Base-by-base conservation (phyloP, 495 filamentous ascomycete species). In the Penicillium alfredii region DNA sequence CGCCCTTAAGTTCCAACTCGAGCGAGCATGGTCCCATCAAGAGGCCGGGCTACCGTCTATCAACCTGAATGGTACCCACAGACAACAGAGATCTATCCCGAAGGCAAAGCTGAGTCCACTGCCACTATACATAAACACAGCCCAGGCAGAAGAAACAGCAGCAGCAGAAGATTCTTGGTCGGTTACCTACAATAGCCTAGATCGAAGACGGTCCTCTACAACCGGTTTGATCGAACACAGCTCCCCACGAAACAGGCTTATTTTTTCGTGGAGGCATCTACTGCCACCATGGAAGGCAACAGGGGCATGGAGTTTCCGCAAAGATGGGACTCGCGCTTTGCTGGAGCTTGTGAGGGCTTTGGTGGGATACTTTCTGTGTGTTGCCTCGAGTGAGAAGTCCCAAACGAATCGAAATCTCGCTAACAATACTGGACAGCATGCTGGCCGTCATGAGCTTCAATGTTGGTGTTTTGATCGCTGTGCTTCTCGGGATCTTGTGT, bases 361-460 rank as follows among this genome's bases (percentile, higher is more conserved):
- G 4, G 42, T 42, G 19, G 39, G 47, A 11, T 51, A 51, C 33
- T 7, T 47, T 4, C 11, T 50, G 47, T 50, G 9, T 26, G 46
- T 45, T n/a, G n/a, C n/a, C n/a, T n/a, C n/a, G n/a, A n/a, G n/a
- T n/a, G n/a, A n/a, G n/a, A n/a, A n/a, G n/a, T n/a, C n/a, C n/a
- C n/a, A n/a, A n/a, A n/a, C n/a, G n/a, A n/a, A n/a, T n/a, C n/a
- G n/a, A n/a, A n/a, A n/a, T n/a, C n/a, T n/a, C n/a, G n/a, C n/a
- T n/a, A n/a, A 10, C 2, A 15, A 11, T 5, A 4, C 1, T 18
- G 5, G 0, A 9, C 13, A 53, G 50, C 10, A 53, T 53, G 50
- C 19, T 53, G 11, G 35, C 38, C 0, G 50, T 53, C 8, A 53
- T 53, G 50, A 53, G 27, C 1, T 46, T 46, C 35, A 53, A 53